A percentile compares a stretch with the other conserved stretches of the same genome.
Conservation (phyloP, 148 eudicot genomes). For the Drosera capensis region DNA sequence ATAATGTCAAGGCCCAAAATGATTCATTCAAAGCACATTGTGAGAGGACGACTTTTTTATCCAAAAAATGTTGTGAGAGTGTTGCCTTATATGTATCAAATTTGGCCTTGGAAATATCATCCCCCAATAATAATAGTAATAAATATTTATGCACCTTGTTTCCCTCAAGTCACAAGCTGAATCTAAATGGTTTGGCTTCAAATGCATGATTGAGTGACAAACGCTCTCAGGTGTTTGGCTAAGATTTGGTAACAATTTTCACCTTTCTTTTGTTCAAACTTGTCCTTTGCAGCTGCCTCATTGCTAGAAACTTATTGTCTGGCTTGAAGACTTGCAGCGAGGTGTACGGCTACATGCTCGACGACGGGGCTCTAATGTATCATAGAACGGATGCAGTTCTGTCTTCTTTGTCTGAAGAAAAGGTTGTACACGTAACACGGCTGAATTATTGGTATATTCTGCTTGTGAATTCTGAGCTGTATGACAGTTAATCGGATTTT, state of each 20-base stretch:
- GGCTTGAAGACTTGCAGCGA: constrained; percentile 87
- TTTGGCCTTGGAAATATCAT: no score
- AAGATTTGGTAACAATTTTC: neutral
- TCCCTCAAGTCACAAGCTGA: neutral
- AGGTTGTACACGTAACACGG: no score
- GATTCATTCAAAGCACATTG: no score
- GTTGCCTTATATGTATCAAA: no score
- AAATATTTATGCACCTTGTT: no score
- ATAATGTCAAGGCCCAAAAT: no score
- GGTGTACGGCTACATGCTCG: constrained; percentile 53
- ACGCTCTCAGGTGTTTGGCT: neutral
- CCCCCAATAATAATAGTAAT: no score
- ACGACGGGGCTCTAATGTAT: constrained; percentile 27
- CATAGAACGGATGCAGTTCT: constrained; percentile 18
- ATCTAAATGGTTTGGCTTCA: neutral
- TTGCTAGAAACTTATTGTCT: constrained; percentile 68
- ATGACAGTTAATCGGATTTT: no score
- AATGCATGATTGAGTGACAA: neutral
- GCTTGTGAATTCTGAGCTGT: no score
- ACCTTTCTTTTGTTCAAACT: neutral
- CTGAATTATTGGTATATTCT: no score
- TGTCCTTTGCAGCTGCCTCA: constrained; percentile 64
- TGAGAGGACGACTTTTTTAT: no score
- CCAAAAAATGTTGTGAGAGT: no score
- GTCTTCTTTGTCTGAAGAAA: constrained; percentile 33